phyloP scores from a whole-genome alignment of 1,139 yeast species.

The Pneumocystis carinii region DNA sequence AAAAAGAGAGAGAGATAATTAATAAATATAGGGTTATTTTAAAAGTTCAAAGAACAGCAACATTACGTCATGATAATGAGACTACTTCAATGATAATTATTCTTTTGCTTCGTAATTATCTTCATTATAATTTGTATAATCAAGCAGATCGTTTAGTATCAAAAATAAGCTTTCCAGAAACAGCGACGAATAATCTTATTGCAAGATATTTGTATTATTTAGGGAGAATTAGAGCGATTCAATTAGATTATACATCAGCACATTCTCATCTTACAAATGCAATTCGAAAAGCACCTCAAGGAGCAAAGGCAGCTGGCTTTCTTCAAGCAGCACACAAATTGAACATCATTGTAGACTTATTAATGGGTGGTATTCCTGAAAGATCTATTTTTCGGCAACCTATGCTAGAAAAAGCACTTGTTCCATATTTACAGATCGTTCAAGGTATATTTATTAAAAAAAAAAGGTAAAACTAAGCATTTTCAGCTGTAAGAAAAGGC shows the following conservation, averaged over 20 bases:
- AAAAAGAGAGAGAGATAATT: neutral
- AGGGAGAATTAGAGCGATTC: conserved; percentile 81
- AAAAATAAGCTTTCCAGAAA: conserved; percentile 74
- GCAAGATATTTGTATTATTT: conserved; percentile 86
- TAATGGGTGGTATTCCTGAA: conserved; percentile 97
- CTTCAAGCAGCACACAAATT: conserved; percentile 81
- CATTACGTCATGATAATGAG: conserved; percentile 83
- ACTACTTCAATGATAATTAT: conserved; percentile 81
- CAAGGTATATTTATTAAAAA: conserved; percentile 22
- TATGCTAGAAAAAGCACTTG: conserved; percentile 42
- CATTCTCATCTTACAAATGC: conserved; percentile 84
- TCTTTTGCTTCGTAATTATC: conserved; percentile 63
- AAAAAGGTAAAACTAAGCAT: neutral
- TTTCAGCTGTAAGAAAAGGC: conserved; percentile 70
- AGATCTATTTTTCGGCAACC: conserved; percentile 60
- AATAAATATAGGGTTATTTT: conserved; percentile 31
- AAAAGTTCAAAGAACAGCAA: conserved; percentile 68
- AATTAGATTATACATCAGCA: conserved; percentile 82
- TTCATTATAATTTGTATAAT: conserved; percentile 62
- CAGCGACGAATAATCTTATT: conserved; percentile 73
- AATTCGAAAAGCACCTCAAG: conserved; percentile 93
- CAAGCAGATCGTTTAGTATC: conserved; percentile 84
- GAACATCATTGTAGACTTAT: conserved; percentile 71
- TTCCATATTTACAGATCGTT: conserved; percentile 75
- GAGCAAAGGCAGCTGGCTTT: conserved; percentile 71